Conservation (phyloP, 345 rosid species). For the Euclidium syriacum region DNA sequence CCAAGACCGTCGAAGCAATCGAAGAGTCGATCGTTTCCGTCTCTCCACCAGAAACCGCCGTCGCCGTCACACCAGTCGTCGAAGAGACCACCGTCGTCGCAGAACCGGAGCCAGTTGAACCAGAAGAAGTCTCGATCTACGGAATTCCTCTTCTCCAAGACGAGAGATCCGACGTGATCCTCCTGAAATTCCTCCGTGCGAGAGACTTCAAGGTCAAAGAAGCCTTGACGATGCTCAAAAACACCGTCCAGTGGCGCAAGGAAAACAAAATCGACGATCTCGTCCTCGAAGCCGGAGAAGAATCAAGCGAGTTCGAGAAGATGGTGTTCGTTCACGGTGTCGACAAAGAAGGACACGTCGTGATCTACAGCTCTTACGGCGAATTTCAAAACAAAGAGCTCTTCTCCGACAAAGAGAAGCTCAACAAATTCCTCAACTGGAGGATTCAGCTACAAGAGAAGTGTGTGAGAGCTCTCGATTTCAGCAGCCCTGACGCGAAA, state of each 20-base stretch:
- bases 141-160: slow-evolving; percentile 74
- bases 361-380: slow-evolving; percentile 77
- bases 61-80: slow-evolving; percentile 3
- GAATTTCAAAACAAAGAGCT: slow-evolving; percentile 72
- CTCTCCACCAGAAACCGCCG: slow-evolving; percentile 28
- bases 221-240: slow-evolving; percentile 69
- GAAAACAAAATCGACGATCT: slow-evolving; percentile 60
- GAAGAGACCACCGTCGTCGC: slow-evolving; percentile 27
- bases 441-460: slow-evolving; percentile 79
- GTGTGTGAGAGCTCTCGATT: slow-evolving; percentile 71
- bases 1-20: slow-evolving; percentile 82
- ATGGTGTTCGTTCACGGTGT: slow-evolving; percentile 72
- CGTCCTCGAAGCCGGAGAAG: slow-evolving; percentile 52
- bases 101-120: slow-evolving; percentile 33
- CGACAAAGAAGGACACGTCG: slow-evolving; percentile 79
- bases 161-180: slow-evolving; percentile 75
- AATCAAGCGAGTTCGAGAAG: slow-evolving; percentile 52
- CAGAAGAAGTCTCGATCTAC: slow-evolving; percentile 65
- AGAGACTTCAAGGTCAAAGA: slow-evolving; percentile 83
- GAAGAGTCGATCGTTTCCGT: slow-evolving; percentile 73
- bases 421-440: slow-evolving; percentile 68
- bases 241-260: slow-evolving; percentile 69
- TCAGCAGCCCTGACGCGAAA: slow-evolving; percentile 52
- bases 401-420: slow-evolving; percentile 69
- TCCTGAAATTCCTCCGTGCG: slow-evolving; percentile 75